Evolutionary conservation across 768 basidiomycete genomes (phyloP).

Genomic region (Calvatia gigantea): DNA sequence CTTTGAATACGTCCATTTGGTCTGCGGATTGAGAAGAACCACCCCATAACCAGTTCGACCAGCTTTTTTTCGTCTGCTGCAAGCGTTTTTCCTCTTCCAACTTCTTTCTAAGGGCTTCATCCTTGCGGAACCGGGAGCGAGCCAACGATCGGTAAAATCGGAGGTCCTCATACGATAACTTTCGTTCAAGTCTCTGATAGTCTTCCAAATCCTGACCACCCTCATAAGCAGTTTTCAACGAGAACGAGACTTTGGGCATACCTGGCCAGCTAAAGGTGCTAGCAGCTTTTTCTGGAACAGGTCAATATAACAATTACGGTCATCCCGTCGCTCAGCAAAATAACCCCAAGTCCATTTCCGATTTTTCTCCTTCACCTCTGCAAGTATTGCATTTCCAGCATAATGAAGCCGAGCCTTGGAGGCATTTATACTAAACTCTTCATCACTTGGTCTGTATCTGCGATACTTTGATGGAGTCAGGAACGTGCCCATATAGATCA

Average conservation of each 20-base stretch:
- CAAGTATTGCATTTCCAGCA: slow-evolving; percentile 75
- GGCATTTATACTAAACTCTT: slow-evolving; percentile 54
- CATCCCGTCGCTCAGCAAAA: slow-evolving; percentile 85
- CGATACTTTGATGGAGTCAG: slow-evolving; percentile 59
- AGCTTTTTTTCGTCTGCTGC: slow-evolving; percentile 47
- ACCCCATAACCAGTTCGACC: slow-evolving; percentile 85
- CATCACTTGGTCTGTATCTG: slow-evolving; percentile 68
- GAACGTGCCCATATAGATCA: neutral
- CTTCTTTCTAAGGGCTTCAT: slow-evolving; percentile 64
- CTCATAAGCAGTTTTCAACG: slow-evolving; percentile 32
- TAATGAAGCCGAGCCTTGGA: slow-evolving; percentile 72
- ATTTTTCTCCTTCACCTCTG: slow-evolving; percentile 78
- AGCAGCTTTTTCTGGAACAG: slow-evolving; percentile 77
- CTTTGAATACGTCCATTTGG: slow-evolving; percentile 57
- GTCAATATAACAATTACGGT: slow-evolving; percentile 78
- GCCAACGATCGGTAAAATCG: slow-evolving; percentile 97
- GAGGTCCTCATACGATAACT: slow-evolving; percentile 90
- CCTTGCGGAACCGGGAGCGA: slow-evolving; percentile 82
- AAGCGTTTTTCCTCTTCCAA: slow-evolving; percentile 66
- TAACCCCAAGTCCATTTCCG: slow-evolving; percentile 91
- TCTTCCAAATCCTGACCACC: slow-evolving; percentile 28
- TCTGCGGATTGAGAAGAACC: slow-evolving; percentile 34
- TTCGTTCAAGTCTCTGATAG: slow-evolving; percentile 70
- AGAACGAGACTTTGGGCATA: slow-evolving; percentile 30
- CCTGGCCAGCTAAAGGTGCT: slow-evolving; percentile 48